phyloP scores from a whole-genome alignment of 164 flowering plant genomes.

The Liriodendron chinense region DNA sequence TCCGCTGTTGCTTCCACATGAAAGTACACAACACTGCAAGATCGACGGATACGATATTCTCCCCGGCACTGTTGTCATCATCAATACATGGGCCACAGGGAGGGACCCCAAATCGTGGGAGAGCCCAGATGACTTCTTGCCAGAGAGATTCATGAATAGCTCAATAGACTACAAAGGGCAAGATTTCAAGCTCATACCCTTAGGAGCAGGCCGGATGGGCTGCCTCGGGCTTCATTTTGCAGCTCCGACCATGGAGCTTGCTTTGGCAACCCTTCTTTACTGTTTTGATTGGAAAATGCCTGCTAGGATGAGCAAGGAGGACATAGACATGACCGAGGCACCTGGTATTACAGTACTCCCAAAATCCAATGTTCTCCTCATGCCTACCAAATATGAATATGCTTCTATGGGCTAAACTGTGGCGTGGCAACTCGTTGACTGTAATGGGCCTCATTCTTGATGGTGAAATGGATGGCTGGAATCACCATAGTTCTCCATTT shows the following conservation, averaged over 20 bases:
- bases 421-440: too few species aligned
- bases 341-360: constrained; percentile 13
- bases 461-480: too few species aligned
- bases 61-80: constrained; percentile 19
- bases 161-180: constrained; percentile 28
- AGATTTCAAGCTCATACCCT: constrained; percentile 30
- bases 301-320: neutral
- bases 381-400: neutral
- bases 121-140: constrained; percentile 25
- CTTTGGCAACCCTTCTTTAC: constrained; percentile 28
- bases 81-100: constrained; percentile 28
- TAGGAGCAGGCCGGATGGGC: constrained; percentile 31
- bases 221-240: constrained; percentile 30
- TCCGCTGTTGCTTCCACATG: constrained; percentile 29
- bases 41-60: constrained; percentile 27
- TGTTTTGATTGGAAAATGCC: constrained; percentile 30
- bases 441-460: too few species aligned
- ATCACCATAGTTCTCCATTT: too few species aligned
- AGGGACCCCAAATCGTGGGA: constrained; percentile 26
- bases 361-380: neutral
- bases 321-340: constrained; percentile 25
- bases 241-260: constrained; percentile 16
- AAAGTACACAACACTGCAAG: constrained; percentile 18
- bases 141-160: constrained; percentile 22
- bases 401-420: too few species aligned